These are phyloP conservation scores for Volvox africanus DNA, from an alignment of 139 green algal genomes.

Conservation along the genomic window DNA sequence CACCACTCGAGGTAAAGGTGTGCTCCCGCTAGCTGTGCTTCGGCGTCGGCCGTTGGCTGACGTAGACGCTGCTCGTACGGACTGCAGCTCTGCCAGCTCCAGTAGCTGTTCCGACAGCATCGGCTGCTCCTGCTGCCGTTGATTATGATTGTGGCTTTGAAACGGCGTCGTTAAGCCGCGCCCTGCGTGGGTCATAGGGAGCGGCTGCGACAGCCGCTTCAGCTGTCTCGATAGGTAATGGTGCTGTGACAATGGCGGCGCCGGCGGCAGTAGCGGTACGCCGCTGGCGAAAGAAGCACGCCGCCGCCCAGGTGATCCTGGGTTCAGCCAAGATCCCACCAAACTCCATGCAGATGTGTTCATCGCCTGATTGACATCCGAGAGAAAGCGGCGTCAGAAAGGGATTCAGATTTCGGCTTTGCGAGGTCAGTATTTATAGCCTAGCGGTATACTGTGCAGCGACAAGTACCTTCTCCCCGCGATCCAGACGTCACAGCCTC, in stretches of 20 bases:
- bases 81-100: neutral
- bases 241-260: neutral
- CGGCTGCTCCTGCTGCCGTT: too few species aligned
- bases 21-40: neutral
- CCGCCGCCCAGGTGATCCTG: neutral
- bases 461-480: too few species aligned
- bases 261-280: neutral
- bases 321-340: neutral
- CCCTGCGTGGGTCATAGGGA: neutral
- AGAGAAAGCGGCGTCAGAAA: too few species aligned
- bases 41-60: neutral
- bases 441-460: too few species aligned
- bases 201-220: neutral
- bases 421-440: too few species aligned
- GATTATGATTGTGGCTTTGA: too few species aligned
- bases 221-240: neutral
- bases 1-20: constrained; percentile 15
- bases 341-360: constrained; percentile 19
- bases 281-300: neutral
- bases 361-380: constrained; percentile 38
- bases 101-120: neutral
- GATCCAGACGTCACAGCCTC: too few species aligned
- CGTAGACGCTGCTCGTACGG: too few species aligned
- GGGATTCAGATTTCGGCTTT: too few species aligned
- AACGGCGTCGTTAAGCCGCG: too few species aligned